These are phyloP conservation scores for Linanthus parryae DNA, from an alignment of 148 eudicot genomes.

Conservation along the genomic window DNA sequence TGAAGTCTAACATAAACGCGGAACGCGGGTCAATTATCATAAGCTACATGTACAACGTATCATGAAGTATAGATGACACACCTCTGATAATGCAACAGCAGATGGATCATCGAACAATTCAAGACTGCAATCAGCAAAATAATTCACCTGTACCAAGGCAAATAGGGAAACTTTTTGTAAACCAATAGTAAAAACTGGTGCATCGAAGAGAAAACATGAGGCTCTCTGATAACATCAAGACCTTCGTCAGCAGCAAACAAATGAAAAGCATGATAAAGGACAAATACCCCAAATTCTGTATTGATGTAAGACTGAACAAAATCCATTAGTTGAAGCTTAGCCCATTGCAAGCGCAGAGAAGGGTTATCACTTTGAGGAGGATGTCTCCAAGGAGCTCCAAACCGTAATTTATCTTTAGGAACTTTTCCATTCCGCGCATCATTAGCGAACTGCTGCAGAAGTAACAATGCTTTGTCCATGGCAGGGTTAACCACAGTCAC, in stretches of 20 bases:
- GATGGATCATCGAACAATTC: conserved; percentile 95
- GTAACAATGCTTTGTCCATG: conserved; percentile 77
- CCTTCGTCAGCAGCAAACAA: background rate
- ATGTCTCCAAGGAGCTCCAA: conserved; percentile 98
- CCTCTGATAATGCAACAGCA: conserved; percentile 81
- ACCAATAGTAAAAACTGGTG: background rate
- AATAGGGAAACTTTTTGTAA: background rate
- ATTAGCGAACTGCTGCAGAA: conserved; percentile 65
- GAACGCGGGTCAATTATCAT: no score
- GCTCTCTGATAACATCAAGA: background rate
- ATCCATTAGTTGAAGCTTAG: conserved; percentile 87
- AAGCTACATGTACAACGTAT: no score
- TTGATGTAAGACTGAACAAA: conserved; percentile 66
- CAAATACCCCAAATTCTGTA: conserved; percentile 83
- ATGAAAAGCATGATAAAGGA: conserved; percentile 4
- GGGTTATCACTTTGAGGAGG: conserved; percentile 64
- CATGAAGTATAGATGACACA: conserved; percentile 27
- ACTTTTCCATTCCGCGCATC: conserved; percentile 70
- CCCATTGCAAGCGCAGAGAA: conserved; percentile 44
- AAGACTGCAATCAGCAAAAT: conserved; percentile 86
- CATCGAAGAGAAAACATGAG: background rate
- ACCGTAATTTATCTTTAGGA: conserved; percentile 68
- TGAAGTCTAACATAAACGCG: no score
- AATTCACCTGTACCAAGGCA: conserved; percentile 65
- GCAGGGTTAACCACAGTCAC: conserved; percentile 94